Evolutionary conservation across 2,329 filamentous ascomycete species (phyloP), one percentile per base, ranked within the genome.

Genomic region (Phialemonium atrogriseum): DNA sequence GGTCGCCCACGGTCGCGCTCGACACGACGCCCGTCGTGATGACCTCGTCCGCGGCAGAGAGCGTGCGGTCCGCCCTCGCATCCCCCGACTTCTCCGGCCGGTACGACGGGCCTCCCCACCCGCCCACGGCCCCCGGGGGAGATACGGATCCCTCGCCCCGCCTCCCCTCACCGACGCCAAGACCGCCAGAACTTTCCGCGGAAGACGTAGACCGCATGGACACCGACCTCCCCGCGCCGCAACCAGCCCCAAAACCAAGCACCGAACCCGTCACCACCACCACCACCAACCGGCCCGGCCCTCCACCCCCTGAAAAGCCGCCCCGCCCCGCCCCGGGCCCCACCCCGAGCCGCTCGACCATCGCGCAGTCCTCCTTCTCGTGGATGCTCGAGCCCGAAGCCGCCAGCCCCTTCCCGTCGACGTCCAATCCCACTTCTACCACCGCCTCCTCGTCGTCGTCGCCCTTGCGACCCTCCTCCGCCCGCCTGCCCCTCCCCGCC

Each of bases 301-400:
- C 33, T 46, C 48, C 27, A 55, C n/a, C n/a, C n/a, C n/a, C n/a
- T n/a, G n/a, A n/a, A n/a, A n/a, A n/a, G n/a, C n/a, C n/a, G 32
- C 35, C 15, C 42, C 55, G 9, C 51, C 56, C 10, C 4, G 57
- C 52, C 26, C 58, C 70, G 2, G 67, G 76, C 11, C 74, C 73
- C 1, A 74, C 74, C n/a, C n/a, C n/a, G n/a, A n/a, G n/a, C 13
- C 68, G 79, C 14, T 81, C 80, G 4, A 74, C 69, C 1, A 64
- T 86, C 20, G 79, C 80, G 1, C 80, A 84, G 42, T 85, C 82
- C 7, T 81, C 78, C 4, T 87, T 85, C 52, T 78, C 81, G 2
- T 86, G 80, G 79, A 87, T 87, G 80, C 64, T 87, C 3, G 77
- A 78, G 42, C 70, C 69, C 4, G 68, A 71, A 41, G 42, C 44